Percentiles rank a stretch among this genome's conserved stretches.
Evolutionary conservation across 768 basidiomycete genomes (phyloP).

Genomic region (Erythrobasidium yunnanense): DNA sequence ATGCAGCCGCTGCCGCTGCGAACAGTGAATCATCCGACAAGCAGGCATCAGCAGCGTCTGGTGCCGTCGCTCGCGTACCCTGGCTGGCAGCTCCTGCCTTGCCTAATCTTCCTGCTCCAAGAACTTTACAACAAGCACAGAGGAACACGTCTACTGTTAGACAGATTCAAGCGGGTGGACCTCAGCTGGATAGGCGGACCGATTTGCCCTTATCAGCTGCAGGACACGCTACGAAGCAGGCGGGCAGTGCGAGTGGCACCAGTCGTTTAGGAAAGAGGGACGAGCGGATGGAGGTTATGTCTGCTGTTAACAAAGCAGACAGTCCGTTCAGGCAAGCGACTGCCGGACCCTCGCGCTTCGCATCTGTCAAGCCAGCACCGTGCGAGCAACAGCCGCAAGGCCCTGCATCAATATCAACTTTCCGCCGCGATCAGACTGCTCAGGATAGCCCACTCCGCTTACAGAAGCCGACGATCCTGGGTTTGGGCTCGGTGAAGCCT

Average conservation of each 20-base stretch:
- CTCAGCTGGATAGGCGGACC: background rate
- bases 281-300: background rate
- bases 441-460: background rate
- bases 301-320: background rate
- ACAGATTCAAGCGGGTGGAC: slow-evolving; percentile 17
- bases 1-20: background rate
- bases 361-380: background rate
- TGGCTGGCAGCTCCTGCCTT: background rate
- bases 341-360: background rate
- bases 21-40: background rate
- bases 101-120: slow-evolving; percentile 5
- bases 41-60: background rate
- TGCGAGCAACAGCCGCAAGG: background rate
- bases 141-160: background rate
- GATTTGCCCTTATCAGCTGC: slow-evolving; percentile 21
- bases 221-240: background rate
- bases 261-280: background rate
- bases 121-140: background rate
- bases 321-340: background rate
- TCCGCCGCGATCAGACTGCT: background rate
- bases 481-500: background rate
- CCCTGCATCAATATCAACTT: background rate
- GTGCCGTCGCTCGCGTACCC: slow-evolving; percentile 3
- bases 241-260: background rate
- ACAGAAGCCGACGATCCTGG: background rate